Percentiles rank a stretch among this genome's conserved stretches.
These are phyloP conservation scores for Pestalotiopsis fici DNA, from an alignment of 2,329 filamentous ascomycete genomes.

Conservation along the genomic window DNA sequence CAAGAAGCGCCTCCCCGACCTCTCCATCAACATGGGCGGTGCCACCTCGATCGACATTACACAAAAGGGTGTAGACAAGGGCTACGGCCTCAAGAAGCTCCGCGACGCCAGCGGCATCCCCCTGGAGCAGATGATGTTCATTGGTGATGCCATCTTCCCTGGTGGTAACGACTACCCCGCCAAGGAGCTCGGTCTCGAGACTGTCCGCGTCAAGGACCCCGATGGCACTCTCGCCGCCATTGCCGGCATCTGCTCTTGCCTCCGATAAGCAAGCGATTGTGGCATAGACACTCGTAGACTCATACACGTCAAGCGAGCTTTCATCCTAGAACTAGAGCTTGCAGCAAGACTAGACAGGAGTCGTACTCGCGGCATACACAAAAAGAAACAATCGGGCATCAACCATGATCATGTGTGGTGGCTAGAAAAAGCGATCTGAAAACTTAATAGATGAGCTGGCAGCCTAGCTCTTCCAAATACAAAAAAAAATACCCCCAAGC, in stretches of 20 bases:
- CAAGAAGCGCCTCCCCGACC: slow-evolving; percentile 30
- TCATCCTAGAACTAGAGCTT: not conserved
- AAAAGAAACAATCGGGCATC: not conserved
- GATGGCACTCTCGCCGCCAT: slow-evolving; percentile 21
- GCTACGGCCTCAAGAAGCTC: slow-evolving; percentile 27
- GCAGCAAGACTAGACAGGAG: not conserved
- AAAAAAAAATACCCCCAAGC: not conserved
- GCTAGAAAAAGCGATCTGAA: not conserved
- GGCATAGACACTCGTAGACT: not conserved
- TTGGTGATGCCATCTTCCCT: slow-evolving; percentile 41
- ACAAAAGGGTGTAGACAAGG: slow-evolving; percentile 39
- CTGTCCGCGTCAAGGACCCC: slow-evolving; percentile 20
- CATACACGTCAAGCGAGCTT: not conserved
- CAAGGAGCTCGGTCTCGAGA: slow-evolving; percentile 29
- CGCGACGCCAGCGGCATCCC: slow-evolving; percentile 29
- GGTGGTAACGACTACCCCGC: slow-evolving; percentile 40
- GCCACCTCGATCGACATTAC: slow-evolving; percentile 41
- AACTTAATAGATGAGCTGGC: slow-evolving; percentile 5
- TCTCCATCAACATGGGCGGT: slow-evolving; percentile 42
- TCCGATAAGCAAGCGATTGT: slow-evolving; percentile 1
- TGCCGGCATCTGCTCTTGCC: slow-evolving; percentile 19
- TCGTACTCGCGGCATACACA: not conserved
- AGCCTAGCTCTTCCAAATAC: slow-evolving; percentile 1
- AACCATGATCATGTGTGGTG: not conserved
- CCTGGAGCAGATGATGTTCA: slow-evolving; percentile 38